Percentiles rank a stretch among this genome's conserved stretches.
Conservation (phyloP, 179 eudicot species). For the Drosera spatulata region DNA sequence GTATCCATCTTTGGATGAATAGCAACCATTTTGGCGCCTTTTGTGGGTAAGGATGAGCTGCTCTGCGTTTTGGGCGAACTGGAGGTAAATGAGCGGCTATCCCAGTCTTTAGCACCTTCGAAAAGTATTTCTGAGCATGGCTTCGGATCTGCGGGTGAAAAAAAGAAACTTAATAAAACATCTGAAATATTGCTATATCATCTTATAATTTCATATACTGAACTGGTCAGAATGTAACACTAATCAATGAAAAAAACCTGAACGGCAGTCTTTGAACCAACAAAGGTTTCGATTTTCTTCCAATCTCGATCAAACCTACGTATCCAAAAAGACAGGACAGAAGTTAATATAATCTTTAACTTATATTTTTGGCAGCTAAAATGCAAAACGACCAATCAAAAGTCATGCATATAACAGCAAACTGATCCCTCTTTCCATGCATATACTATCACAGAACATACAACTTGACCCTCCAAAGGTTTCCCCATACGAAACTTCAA, state of each 20-base stretch:
- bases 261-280: slow-evolving; percentile 92
- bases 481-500: too few relatives aligned
- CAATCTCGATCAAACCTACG: slow-evolving; percentile 96
- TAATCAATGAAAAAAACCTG: slow-evolving; percentile 77
- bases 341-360: too few relatives aligned
- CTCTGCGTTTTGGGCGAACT: slow-evolving; percentile 80
- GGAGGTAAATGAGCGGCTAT: slow-evolving; percentile 88
- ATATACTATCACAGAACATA: too few relatives aligned
- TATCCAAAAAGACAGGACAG: slow-evolving; percentile 8
- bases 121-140: slow-evolving; percentile 91
- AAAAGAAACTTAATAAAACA: not conserved
- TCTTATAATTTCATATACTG: too few relatives aligned
- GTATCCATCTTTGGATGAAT: slow-evolving; percentile 5
- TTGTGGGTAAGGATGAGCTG: slow-evolving; percentile 71
- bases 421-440: too few relatives aligned
- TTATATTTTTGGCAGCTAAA: too few relatives aligned
- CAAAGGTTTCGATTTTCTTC: slow-evolving; percentile 97
- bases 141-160: slow-evolving; percentile 63
- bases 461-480: too few relatives aligned
- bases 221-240: slow-evolving; percentile 8
- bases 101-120: slow-evolving; percentile 91
- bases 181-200: too few relatives aligned
- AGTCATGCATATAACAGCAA: too few relatives aligned
- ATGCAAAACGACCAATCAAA: too few relatives aligned
- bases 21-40: not conserved